These are phyloP conservation scores for Chlorociboria aeruginascens DNA, from an alignment of 495 filamentous ascomycete genomes.

Conservation along the genomic window DNA sequence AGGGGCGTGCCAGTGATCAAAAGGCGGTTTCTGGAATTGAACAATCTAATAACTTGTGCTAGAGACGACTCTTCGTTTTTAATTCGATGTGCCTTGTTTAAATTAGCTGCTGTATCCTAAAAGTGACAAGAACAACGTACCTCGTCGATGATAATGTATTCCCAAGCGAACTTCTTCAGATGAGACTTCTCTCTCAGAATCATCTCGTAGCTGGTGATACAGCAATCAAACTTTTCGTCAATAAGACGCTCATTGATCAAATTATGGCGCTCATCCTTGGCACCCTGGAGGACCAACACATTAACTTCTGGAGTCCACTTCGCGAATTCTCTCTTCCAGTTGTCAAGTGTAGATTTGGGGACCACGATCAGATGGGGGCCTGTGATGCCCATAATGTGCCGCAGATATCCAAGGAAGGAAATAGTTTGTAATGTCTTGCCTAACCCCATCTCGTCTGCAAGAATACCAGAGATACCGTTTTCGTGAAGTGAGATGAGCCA, in stretches of 20 bases:
- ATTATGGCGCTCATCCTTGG: constrained; percentile 81
- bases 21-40: constrained; percentile 90
- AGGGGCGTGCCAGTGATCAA: constrained; percentile 95
- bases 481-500: constrained; percentile 98
- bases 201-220: constrained; percentile 96
- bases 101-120: constrained; percentile 1
- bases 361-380: constrained; percentile 93
- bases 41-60: constrained; percentile 91
- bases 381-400: constrained; percentile 73
- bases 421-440: constrained; percentile 90
- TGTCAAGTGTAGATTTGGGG: constrained; percentile 96
- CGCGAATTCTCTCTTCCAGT: constrained; percentile 91
- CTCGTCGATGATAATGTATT: constrained; percentile 99
- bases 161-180: constrained; percentile 96
- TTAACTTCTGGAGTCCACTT: constrained; percentile 94
- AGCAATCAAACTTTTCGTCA: constrained; percentile 86
- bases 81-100: constrained; percentile 68
- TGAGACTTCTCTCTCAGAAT: constrained; percentile 90
- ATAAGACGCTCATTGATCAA: constrained; percentile 85
- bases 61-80: constrained; percentile 98
- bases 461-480: constrained; percentile 95
- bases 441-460: constrained; percentile 96
- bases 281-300: constrained; percentile 87
- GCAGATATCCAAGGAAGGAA: constrained; percentile 84
- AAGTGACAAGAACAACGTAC: constrained; percentile 1